phyloP scores from a whole-genome alignment of 2,329 filamentous ascomycete species.

The Cladobotryum mycophilum region DNA sequence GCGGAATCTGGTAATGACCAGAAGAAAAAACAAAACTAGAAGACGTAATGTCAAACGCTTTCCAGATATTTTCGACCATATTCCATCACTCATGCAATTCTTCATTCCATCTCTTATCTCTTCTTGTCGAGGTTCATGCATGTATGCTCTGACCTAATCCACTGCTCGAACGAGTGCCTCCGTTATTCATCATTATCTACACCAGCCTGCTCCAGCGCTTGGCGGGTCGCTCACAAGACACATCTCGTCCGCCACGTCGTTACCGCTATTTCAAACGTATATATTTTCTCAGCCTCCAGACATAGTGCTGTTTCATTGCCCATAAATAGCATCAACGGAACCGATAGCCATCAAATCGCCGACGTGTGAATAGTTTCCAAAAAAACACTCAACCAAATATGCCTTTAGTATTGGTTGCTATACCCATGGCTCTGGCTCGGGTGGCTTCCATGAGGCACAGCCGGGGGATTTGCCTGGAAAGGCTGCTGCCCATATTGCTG shows the following conservation, averaged over 20 bases:
- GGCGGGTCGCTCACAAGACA: background rate
- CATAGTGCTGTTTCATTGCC: background rate
- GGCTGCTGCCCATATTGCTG: conserved; percentile 24
- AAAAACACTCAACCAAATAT: background rate
- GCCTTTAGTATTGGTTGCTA: conserved; percentile 6
- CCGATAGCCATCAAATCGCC: background rate
- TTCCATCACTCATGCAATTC: background rate
- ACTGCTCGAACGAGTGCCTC: background rate
- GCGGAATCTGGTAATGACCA: conserved; percentile 17
- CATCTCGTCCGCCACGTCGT: background rate
- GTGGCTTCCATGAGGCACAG: conserved; percentile 11
- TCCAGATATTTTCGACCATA: background rate
- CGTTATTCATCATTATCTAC: background rate
- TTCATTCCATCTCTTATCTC: background rate
- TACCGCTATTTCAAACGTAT: background rate
- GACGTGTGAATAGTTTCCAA: background rate
- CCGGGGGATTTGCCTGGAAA: conserved; percentile 20
- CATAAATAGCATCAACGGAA: background rate
- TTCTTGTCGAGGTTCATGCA: background rate
- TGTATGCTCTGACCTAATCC: background rate
- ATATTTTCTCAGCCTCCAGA: background rate
- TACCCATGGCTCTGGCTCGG: conserved; percentile 10
- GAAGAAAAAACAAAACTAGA: conserved; percentile 33
- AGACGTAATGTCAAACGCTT: background rate
- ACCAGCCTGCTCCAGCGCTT: background rate